phyloP scores from a whole-genome alignment of 106 monocot genomes.

The Allium cepa region DNA sequence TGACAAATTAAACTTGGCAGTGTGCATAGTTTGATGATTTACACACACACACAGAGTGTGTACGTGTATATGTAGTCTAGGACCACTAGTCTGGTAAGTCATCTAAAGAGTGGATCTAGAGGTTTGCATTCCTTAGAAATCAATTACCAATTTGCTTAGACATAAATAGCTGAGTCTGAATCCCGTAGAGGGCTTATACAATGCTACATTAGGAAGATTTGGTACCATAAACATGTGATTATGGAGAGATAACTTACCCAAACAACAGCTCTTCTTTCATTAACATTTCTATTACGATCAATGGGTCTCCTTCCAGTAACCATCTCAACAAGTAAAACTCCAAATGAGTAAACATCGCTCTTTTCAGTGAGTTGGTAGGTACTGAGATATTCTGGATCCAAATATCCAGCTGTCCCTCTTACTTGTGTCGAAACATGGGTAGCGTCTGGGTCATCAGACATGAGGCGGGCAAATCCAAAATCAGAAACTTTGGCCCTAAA shows the following conservation, averaged over 20 bases:
- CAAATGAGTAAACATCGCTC: conserved; percentile 87
- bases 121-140: no score
- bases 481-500: conserved; percentile 70
- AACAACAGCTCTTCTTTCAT: conserved; percentile 42
- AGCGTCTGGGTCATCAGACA: conserved; percentile 39
- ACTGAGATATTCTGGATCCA: conserved; percentile 68
- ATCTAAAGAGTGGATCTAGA: no score
- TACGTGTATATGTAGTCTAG: no score
- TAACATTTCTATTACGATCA: conserved; percentile 29
- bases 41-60: no score
- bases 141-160: no score
- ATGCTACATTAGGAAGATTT: no score
- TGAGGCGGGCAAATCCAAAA: conserved; percentile 65
- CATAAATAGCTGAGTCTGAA: no score
- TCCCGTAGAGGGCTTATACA: no score
- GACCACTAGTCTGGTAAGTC: no score
- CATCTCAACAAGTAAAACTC: conserved; percentile 73
- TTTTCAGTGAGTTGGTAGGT: conserved; percentile 76
- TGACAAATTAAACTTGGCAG: no score
- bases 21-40: no score
- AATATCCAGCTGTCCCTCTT: conserved; percentile 69
- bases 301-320: conserved; percentile 65
- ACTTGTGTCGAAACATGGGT: conserved; percentile 78
- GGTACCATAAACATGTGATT: no score
- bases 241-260: conserved; percentile 35